Conservation (phyloP, 176 grass and related monocot genomes). For the bread wheat (Triticum aestivum) region IWGSC_CS_RefSeq_v2.1 NC_057806.1:479463285-479463784, state of each 20-base stretch:
- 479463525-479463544: slow-evolving; percentile 43
- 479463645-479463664: slow-evolving; percentile 37
- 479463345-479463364: slow-evolving; percentile 25
- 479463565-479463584: slow-evolving; percentile 35
- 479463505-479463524: not conserved
- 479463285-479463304: not conserved
- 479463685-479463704: slow-evolving; percentile 18
- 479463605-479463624: slow-evolving; percentile 31
- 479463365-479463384: slow-evolving; percentile 25
- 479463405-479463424: slow-evolving; percentile 14
- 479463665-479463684: slow-evolving; percentile 47
- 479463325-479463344: slow-evolving; percentile 35
- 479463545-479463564: slow-evolving; percentile 32
- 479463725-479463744: not conserved
- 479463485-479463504: not conserved
- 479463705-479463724: not conserved
- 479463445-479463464: not conserved
- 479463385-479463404: slow-evolving; percentile 46
- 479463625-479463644: slow-evolving; percentile 10
- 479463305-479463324: slow-evolving; percentile 33
- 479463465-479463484: not conserved
- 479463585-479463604: slow-evolving; percentile 32
- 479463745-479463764: not conserved
- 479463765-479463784: not conserved
- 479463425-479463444: slow-evolving; percentile 30